Evolutionary conservation across 441 rosid species (phyloP), one percentile per base, ranked within the genome.

Genomic region (Populus hybrid): DNA sequence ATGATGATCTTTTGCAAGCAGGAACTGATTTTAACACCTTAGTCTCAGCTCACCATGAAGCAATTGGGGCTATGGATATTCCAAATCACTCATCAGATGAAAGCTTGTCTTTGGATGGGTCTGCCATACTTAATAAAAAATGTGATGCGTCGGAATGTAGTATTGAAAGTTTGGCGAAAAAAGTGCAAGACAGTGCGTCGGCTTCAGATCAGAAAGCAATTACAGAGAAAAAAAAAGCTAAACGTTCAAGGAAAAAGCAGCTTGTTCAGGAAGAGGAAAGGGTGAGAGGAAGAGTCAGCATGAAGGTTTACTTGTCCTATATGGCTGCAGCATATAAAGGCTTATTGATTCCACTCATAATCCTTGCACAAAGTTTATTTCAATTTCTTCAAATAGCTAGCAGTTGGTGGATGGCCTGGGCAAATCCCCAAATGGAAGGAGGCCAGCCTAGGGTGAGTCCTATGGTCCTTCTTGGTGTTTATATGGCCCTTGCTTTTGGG

Each of bases 371-470:
- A 84, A 84, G 87, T 72, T 79, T 93, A 78, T 96, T 96, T 83
- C 99, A 96, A 66, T 94, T 96, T 87, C 99, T 96, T 77, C 99
- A 96, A 89, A 96, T 96, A 77, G 94, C 98, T 83, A 92, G 99
- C 83, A 96, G 88, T 83, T 96, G 99, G 99, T 96, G 99, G 99
- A 96, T 96, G 99, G 99, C 99, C 76, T 96, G 99, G 99, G 98
- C 98, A 64, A 96, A 94, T 86, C 99, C 99, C 76, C 99, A 94
- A 82, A 92, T 95, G 23, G 97, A 88, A 91, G 99, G 98, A 71
- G 99, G 89, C 75, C 82, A 86, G 74, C 88, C 99, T 42, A 96
- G 90, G 87, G 98, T 92, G 79, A 76, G 85, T 82, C 90, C 98
- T 18, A 88, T 92, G 86, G 88, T 88, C 81, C 97, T 96, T 81